Conservation (phyloP, 2,329 filamentous ascomycete species). For the Eutypa lata region DNA sequence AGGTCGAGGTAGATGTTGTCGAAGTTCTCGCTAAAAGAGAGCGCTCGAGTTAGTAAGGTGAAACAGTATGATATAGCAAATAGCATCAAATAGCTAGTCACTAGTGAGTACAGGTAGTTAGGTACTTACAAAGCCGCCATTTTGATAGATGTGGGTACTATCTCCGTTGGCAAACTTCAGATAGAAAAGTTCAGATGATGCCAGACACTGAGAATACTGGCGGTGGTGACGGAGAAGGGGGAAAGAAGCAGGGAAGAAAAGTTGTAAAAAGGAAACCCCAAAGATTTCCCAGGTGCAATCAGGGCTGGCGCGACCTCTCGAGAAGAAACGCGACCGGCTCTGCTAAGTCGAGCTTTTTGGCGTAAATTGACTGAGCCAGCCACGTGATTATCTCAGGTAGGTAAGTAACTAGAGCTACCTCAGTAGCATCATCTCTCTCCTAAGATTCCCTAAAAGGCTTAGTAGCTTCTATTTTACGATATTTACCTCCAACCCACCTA, state of each 20-base stretch:
- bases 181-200: not conserved
- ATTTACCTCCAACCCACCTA: not conserved
- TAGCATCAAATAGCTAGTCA: not conserved
- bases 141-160: constrained; percentile 4
- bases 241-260: not conserved
- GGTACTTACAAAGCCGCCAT: constrained; percentile 26
- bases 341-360: constrained; percentile 8
- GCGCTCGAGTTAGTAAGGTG: constrained; percentile 9
- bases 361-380: constrained; percentile 8
- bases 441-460: no score
- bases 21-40: constrained; percentile 73
- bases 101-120: not conserved
- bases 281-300: constrained; percentile 1
- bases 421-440: not conserved
- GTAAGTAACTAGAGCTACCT: not conserved
- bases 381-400: constrained; percentile 10
- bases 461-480: no score
- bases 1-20: constrained; percentile 96
- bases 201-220: not conserved
- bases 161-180: constrained; percentile 3
- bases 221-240: not conserved
- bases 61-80: not conserved
- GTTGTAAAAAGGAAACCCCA: constrained; percentile 1
- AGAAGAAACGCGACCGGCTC: constrained; percentile 10
- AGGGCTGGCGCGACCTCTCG: not conserved